Evolutionary conservation across 176 grass and related monocot species (phyloP).

Genomic region (Paspalum notatum): DNA sequence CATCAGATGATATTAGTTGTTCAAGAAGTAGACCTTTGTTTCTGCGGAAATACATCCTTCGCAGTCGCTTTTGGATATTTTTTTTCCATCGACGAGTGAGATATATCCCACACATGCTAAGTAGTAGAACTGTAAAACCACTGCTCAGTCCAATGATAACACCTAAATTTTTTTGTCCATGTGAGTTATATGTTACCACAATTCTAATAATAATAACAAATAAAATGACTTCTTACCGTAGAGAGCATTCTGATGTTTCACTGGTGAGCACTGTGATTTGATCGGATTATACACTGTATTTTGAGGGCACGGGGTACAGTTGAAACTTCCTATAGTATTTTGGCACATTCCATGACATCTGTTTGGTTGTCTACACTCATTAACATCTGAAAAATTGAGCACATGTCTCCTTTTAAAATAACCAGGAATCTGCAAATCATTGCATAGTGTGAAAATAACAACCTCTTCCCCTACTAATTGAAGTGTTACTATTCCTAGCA

Average conservation of each 20-base stretch:
- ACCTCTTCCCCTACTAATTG: too few relatives aligned
- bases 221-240: neutral
- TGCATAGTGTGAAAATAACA: too few relatives aligned
- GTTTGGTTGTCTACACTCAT: neutral
- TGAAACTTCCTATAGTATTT: neutral
- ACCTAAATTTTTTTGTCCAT: neutral
- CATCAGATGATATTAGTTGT: conserved; percentile 37
- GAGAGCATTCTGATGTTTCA: neutral
- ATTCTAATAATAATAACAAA: neutral
- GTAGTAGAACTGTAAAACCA: conserved; percentile 14
- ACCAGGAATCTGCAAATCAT: too few relatives aligned
- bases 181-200: neutral
- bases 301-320: neutral
- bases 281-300: neutral
- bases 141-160: conserved; percentile 5
- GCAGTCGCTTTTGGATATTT: conserved; percentile 10
- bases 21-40: conserved; percentile 43
- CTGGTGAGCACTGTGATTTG: neutral
- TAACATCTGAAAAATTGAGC: neutral
- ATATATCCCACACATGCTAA: neutral
- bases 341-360: neutral
- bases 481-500: too few relatives aligned
- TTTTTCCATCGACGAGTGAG: neutral
- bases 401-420: neutral
- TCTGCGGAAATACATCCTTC: conserved; percentile 17